Evolutionary conservation across 106 monocot genomes (phyloP), one percentile per base, ranked within the genome.

Genomic region (Allium fistulosum): DNA sequence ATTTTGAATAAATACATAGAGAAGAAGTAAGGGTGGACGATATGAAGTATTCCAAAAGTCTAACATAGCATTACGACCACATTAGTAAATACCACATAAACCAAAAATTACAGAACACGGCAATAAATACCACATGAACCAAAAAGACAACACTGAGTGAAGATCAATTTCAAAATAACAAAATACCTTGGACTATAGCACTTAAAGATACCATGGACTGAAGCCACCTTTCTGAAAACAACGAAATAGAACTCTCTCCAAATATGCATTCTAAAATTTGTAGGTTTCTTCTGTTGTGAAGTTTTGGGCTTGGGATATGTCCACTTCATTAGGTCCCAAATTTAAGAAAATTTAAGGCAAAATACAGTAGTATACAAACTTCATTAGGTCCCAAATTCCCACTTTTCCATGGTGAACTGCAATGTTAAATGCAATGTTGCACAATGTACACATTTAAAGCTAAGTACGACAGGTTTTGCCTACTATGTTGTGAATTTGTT

Each of bases 321-420:
- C 64, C 64, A 64, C 9, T n/a, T 64, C 64, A 46, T 48, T 49
- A 48, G 64, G 14, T 14, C 17, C 16, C 48, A 48, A 9, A 8
- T 8, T 64, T 64, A 26, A 12, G 7, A 49, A 45, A 10, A 49
- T 26, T 57, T n/a, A 62, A 16, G 63, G 17, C 57, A 46, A 61
- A 85, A 72, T 80, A 88, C 92, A 92, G 81, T 73, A 92, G 80
- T 7, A 92, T 46, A 64, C 92, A 92, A 66, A 92, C 92, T 92
- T 92, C 82, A 75, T 92, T 73, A 16, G 62, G 45, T 13, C 66
- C 61, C 4, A 92, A 63, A 55, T 49, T 75, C 53, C 78, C 78
- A 1, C 85, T 88, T 84, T 76, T 22, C 73, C 80, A 69, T 85
- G 62, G 14, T 52, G 72, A 85, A 88, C 92, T 92, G 74, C 48